Percentiles rank a stretch among this genome's conserved stretches.
These are phyloP conservation scores for Fusarium gaditjirri DNA, from an alignment of 2,329 filamentous ascomycete species.

Conservation along the genomic window DNA sequence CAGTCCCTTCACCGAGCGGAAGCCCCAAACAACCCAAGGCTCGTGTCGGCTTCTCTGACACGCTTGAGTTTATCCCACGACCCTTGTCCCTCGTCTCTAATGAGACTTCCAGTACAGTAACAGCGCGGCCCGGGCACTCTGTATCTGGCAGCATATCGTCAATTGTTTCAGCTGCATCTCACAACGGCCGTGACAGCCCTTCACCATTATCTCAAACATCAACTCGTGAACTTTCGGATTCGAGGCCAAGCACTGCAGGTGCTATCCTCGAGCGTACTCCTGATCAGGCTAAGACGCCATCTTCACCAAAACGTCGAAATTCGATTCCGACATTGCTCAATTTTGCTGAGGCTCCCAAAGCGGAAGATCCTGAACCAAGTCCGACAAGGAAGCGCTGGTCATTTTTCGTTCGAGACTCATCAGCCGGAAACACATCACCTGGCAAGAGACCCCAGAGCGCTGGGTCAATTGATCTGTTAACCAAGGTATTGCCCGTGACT, in stretches of 20 bases:
- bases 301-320: slow-evolving; percentile 63
- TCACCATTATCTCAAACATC: slow-evolving; percentile 52
- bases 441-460: slow-evolving; percentile 60
- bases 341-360: slow-evolving; percentile 50
- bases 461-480: slow-evolving; percentile 55
- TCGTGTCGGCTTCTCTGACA: slow-evolving; percentile 85
- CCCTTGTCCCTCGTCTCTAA: slow-evolving; percentile 87
- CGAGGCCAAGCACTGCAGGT: slow-evolving; percentile 75
- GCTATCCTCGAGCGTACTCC: slow-evolving; percentile 69
- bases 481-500: slow-evolving; percentile 48
- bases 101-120: slow-evolving; percentile 82
- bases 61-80: slow-evolving; percentile 82
- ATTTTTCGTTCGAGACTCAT: slow-evolving; percentile 70
- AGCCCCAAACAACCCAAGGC: slow-evolving; percentile 59
- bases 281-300: slow-evolving; percentile 35
- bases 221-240: slow-evolving; percentile 57
- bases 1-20: slow-evolving; percentile 7
- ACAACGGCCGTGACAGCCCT: slow-evolving; percentile 54
- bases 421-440: slow-evolving; percentile 58
- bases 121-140: slow-evolving; percentile 75
- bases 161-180: slow-evolving; percentile 69
- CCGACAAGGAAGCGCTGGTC: slow-evolving; percentile 70
- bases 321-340: slow-evolving; percentile 67
- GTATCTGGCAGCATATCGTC: slow-evolving; percentile 85
- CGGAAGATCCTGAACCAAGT: slow-evolving; percentile 55